A percentile compares a stretch with the other conserved stretches of the same genome.
Evolutionary conservation across 1,284 basidiomycete species (phyloP).

Genomic region (Sanghuangporus sanghuang): DNA sequence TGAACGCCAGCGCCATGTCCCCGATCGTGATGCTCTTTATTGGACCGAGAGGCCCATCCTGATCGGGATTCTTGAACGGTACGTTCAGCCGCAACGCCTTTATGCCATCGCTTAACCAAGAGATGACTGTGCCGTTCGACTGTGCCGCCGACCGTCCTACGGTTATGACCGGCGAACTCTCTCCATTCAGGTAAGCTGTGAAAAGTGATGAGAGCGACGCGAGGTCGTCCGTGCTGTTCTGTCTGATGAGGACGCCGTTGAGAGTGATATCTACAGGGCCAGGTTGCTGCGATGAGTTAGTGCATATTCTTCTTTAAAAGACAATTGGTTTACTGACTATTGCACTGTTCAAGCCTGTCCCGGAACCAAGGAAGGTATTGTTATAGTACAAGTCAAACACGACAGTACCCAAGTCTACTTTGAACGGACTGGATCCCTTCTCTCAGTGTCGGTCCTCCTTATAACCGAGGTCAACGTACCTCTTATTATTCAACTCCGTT

Average conservation of each 20-base stretch:
- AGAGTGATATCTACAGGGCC: conserved; percentile 62
- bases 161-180: conserved; percentile 54
- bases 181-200: conserved; percentile 70
- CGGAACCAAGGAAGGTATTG: conserved; percentile 55
- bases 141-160: conserved; percentile 55
- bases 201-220: conserved; percentile 58
- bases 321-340: conserved; percentile 37
- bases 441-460: neutral
- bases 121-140: conserved; percentile 48
- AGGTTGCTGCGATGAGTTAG: conserved; percentile 33
- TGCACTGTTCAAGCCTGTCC: conserved; percentile 43
- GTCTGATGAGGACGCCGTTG: conserved; percentile 52
- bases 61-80: conserved; percentile 50
- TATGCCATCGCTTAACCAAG: conserved; percentile 67
- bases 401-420: conserved; percentile 66
- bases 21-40: conserved; percentile 67
- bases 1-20: conserved; percentile 56
- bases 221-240: conserved; percentile 46
- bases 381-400: conserved; percentile 60
- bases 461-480: conserved; percentile 30
- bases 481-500: conserved; percentile 59
- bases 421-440: conserved; percentile 49
- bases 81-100: conserved; percentile 50
- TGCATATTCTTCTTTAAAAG: conserved; percentile 1
- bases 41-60: conserved; percentile 48